phyloP scores from a whole-genome alignment of 2,329 filamentous ascomycete species.

The Ophiosphaerella korrae region DNA sequence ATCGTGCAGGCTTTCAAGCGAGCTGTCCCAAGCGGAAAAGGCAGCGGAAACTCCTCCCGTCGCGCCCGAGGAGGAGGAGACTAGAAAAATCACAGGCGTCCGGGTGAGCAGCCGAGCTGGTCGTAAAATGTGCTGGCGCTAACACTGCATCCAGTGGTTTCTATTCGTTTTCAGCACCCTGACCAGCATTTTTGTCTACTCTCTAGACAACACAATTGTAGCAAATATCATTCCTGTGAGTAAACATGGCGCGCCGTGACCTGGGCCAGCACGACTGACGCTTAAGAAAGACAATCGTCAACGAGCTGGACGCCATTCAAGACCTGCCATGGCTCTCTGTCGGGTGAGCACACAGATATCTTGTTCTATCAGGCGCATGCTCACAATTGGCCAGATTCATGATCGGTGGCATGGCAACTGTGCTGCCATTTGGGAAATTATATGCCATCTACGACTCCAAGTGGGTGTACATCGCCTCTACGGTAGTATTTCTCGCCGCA shows the following conservation, averaged over 20 bases:
- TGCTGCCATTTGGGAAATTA: constrained; percentile 31
- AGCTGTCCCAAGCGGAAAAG: not conserved
- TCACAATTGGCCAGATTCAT: not conserved
- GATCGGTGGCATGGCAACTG: constrained; percentile 3
- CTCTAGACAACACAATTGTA: constrained; percentile 2
- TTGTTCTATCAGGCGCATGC: not conserved
- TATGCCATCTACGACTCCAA: constrained; percentile 54
- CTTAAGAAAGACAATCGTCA: not conserved
- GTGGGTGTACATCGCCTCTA: constrained; percentile 44
- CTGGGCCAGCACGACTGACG: not conserved
- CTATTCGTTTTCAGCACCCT: not conserved
- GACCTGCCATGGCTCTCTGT: not conserved
- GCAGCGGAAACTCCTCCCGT: not conserved
- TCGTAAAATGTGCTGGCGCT: not conserved
- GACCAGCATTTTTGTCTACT: not conserved
- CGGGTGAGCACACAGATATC: not conserved
- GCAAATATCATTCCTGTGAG: constrained; percentile 1
- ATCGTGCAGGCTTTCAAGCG: not conserved
- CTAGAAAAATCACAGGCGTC: not conserved
- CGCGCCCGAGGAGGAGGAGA: not conserved
- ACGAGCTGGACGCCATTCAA: not conserved
- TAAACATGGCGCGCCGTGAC: not conserved
- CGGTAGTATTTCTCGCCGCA: constrained; percentile 35
- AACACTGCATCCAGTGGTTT: not conserved
- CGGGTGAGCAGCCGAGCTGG: not conserved